These are phyloP conservation scores for Eimeria praecox DNA, from an alignment of 169 alveolate species.

Conservation along the genomic window DNA sequence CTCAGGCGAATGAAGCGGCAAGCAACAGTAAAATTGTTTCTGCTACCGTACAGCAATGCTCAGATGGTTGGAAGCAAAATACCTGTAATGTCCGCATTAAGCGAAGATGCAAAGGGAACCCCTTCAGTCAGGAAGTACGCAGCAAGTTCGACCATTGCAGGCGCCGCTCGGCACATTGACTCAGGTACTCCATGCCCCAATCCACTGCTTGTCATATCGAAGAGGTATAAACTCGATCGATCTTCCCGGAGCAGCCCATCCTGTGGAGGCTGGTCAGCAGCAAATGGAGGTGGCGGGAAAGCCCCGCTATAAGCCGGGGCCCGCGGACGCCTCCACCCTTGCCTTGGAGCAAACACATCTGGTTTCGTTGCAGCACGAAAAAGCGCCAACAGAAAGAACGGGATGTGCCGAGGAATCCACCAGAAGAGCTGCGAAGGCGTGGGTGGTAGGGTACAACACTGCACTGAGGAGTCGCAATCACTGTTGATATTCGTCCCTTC, in stretches of 20 bases:
- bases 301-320: conserved; percentile 67
- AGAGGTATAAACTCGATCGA: conserved; percentile 33
- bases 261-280: conserved; percentile 15
- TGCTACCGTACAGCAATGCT: background rate
- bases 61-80: background rate
- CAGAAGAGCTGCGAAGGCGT: conserved; percentile 45
- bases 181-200: conserved; percentile 71
- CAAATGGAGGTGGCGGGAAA: conserved; percentile 70
- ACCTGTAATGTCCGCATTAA: conserved; percentile 72
- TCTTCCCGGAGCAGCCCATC: conserved; percentile 16
- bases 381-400: conserved; percentile 68
- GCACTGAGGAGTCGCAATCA: conserved; percentile 56
- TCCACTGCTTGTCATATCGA: conserved; percentile 72
- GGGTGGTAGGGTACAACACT: conserved; percentile 43
- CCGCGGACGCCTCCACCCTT: conserved; percentile 71
- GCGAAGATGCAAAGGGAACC: conserved; percentile 65
- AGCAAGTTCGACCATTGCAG: conserved; percentile 71
- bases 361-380: conserved; percentile 64
- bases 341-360: conserved; percentile 66
- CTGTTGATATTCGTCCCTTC: background rate
- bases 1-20: background rate
- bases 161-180: conserved; percentile 71
- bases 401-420: conserved; percentile 75
- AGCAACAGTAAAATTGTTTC: background rate
- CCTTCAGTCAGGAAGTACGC: conserved; percentile 64